Conservation (phyloP, 2,329 filamentous ascomycete genomes). For the Fusarium devonianum region DNA sequence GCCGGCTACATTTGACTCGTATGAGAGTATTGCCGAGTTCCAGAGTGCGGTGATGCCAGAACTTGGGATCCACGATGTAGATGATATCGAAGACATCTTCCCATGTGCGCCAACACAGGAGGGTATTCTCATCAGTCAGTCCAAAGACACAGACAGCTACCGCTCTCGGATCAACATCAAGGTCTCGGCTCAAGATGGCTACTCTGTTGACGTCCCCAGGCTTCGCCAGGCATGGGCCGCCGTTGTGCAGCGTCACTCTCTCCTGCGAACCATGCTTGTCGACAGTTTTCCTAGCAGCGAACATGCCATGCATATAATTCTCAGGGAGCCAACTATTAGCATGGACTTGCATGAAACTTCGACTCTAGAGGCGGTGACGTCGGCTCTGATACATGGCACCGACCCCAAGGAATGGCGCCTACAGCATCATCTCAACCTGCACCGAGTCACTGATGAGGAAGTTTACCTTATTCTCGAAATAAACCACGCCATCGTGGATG, state of each 20-base stretch:
- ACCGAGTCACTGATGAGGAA: constrained; percentile 3
- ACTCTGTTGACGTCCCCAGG: constrained; percentile 8
- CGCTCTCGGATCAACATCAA: background rate
- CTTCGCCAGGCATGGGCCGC: constrained; percentile 7
- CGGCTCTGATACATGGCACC: background rate
- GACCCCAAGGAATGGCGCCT: background rate
- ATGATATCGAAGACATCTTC: constrained; percentile 16
- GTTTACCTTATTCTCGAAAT: constrained; percentile 41
- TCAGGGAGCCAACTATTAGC: constrained; percentile 1
- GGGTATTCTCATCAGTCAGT: constrained; percentile 18
- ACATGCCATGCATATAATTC: constrained; percentile 16
- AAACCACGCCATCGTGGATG: constrained; percentile 45
- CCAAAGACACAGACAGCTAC: constrained; percentile 10
- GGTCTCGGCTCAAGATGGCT: background rate
- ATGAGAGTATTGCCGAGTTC: background rate
- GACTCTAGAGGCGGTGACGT: background rate
- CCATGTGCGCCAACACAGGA: constrained; percentile 28
- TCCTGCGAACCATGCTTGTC: constrained; percentile 19
- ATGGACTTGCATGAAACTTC: background rate
- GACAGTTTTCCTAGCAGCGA: constrained; percentile 9
- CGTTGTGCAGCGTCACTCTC: constrained; percentile 5
- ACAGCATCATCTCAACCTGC: constrained; percentile 25
- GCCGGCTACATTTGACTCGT: background rate
- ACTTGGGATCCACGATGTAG: background rate
- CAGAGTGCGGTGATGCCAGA: background rate